phyloP scores from a whole-genome alignment of 495 filamentous ascomycete genomes.

The Neurospora sp. region DNA sequence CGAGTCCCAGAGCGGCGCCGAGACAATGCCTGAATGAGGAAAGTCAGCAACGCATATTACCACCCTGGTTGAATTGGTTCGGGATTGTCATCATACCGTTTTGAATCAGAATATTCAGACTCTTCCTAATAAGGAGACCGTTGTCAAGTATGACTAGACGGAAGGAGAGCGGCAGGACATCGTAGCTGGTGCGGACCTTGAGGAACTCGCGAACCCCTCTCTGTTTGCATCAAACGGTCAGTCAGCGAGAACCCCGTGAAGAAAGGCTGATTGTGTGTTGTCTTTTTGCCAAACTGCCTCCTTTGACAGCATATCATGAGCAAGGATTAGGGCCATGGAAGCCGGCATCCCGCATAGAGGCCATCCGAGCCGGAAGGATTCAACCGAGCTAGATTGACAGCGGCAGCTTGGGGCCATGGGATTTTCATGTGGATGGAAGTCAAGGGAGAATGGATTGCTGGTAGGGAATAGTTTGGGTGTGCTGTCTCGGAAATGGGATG shows the following conservation, averaged over 20 bases:
- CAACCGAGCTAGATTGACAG: not conserved
- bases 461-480: constrained; percentile 13
- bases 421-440: not conserved
- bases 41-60: constrained; percentile 13
- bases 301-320: not conserved
- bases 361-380: not conserved
- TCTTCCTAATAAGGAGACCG: constrained; percentile 90
- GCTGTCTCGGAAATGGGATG: constrained; percentile 19
- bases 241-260: not conserved
- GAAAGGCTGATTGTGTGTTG: not conserved
- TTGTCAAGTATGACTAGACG: constrained; percentile 94
- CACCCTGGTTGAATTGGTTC: not conserved
- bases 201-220: constrained; percentile 90
- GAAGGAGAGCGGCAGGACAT: constrained; percentile 96
- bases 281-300: not conserved
- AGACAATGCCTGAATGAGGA: constrained; percentile 72
- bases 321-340: not conserved
- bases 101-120: constrained; percentile 89
- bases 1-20: constrained; percentile 95
- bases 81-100: constrained; percentile 57
- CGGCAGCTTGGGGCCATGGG: not conserved
- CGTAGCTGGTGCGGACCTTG: constrained; percentile 92
- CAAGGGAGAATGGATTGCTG: constrained; percentile 1
- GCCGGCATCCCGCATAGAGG: constrained; percentile 21
- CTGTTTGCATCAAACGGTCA: constrained; percentile 33